Evolutionary conservation across 2,329 filamentous ascomycete genomes (phyloP), one percentile per base, ranked within the genome.

Genomic region (Exutisphaerella laricina): DNA sequence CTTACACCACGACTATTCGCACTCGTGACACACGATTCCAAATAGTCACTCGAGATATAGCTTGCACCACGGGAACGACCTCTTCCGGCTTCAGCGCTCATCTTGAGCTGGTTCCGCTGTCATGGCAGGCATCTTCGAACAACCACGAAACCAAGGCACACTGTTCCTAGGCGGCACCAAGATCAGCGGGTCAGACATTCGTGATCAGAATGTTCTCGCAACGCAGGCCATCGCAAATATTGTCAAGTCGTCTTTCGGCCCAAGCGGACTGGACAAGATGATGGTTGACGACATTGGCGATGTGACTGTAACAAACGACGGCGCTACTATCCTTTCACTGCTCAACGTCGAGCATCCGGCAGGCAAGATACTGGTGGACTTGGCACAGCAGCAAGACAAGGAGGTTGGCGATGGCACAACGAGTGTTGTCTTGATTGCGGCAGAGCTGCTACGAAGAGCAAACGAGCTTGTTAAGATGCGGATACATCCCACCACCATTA

Each of bases 271-370:
- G 55, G 92, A 98, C 68, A 98, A 98, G 79, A 98, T 98, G 92
- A 97, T 98, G 92, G 92, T 98, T 59, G 92, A 98, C 71, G 92
- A 98, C 66, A 97, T 98, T 67, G 92, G 92, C 63, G 92, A 98
- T 73, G 92, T 98, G 46, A 98, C 92, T 48, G 92, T 98, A 46
- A 98, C 92, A 55, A 98, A 98, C 70, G 92, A 98, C 69, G 92
- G 92, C 63, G 92, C 92, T 42, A 98, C 92, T 23, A 98, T 98
- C 61, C 80, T 98, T 56, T 88, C 81, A 66, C 77, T 98, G 62
- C 79, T 98, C 63, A 92, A 97, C 64, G 89, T 98, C 62, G 90
- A 98, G 68, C 89, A 98, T 70, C 92, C 92, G 41, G 92, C 92
- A 43, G 92, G 92, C 65, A 97, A 96, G 79, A 98, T 98, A 55